Evolutionary conservation across 2,329 filamentous ascomycete species (phyloP).

Genomic region (Plenodomus lindquistii): DNA sequence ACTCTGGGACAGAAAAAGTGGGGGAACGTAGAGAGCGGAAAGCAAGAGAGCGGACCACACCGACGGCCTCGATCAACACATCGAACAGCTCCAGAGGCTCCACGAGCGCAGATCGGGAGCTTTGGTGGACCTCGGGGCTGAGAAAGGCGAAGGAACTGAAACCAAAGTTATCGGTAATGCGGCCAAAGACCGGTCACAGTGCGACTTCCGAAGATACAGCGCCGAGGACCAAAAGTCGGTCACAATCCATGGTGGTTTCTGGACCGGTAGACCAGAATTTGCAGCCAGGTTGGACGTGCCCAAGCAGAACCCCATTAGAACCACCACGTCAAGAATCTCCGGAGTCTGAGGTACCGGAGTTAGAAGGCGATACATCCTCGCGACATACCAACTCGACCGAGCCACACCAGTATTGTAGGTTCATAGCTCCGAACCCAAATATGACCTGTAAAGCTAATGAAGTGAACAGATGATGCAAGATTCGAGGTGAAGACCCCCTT

Average conservation of each 20-base stretch:
- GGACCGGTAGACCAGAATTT: not conserved
- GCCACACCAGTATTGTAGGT: conserved; percentile 35
- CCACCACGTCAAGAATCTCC: conserved; percentile 36
- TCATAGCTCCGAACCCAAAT: not conserved
- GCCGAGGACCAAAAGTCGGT: not conserved
- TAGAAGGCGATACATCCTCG: conserved; percentile 38
- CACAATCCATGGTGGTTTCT: not conserved
- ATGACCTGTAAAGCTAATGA: conserved; percentile 6
- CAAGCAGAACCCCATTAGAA: conserved; percentile 31
- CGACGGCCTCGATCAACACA: conserved; percentile 32
- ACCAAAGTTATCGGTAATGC: conserved; percentile 15
- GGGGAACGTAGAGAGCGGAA: conserved; percentile 44
- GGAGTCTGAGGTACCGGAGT: conserved; percentile 31
- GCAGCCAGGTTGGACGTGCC: conserved; percentile 38
- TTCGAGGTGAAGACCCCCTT: conserved; percentile 28
- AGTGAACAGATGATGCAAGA: conserved; percentile 29
- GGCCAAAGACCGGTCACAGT: conserved; percentile 25
- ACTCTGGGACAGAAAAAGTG: conserved; percentile 40
- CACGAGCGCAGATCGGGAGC: conserved; percentile 27
- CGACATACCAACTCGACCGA: conserved; percentile 32
- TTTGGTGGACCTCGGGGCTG: conserved; percentile 39
- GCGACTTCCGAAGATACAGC: conserved; percentile 1
- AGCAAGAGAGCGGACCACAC: conserved; percentile 28
- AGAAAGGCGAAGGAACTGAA: conserved; percentile 37
- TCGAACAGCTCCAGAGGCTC: conserved; percentile 33